Evolutionary conservation across 2,329 filamentous ascomycete genomes (phyloP), one percentile per base, ranked within the genome.

Genomic region (Nannizzia gypsea): DNA sequence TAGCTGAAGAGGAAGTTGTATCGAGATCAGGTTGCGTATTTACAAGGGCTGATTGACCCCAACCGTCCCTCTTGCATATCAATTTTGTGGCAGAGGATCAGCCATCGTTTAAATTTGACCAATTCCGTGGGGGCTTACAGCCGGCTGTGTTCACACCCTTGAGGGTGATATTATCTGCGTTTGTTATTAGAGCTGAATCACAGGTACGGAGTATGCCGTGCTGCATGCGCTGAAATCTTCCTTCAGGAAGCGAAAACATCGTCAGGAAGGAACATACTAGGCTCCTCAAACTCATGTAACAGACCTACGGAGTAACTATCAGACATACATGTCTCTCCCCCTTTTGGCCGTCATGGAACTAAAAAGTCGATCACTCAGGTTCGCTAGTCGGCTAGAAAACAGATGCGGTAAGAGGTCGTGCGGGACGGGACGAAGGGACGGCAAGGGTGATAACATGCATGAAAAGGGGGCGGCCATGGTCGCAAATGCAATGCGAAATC

Each of bases 401-500:
- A 9, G 20, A 54, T 54, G 24, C 6, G 50, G 50, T 54, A 54
- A 54, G 50, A 31, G n/a, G 50, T 54, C 50, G 50, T 54, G 50
- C 50, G 50, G 50, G 50, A 26, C 50, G 50, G 50, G 26, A 54
- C 15, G 50, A 24, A 26, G 24, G 26, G 50, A 31, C 6, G 50
- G 50, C 20, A 50, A 9, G 24, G 26, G 26, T 54, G 26, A 54
- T 22, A 54, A 9, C 26, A n/a, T 54, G 50, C 50, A 54, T 54
- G 48, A 54, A 54, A 54, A 28, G 50, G n/a, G n/a, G 24, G 31
- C 31, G 13, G 31, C 20, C 13, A 28, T 54, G 26, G 50, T 34
- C 50, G 50, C 50, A 26, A 54, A 54, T 54, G 50, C 1, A 54
- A 54, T 54, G 50, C 50, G 50, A 54, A 54, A 54, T 54, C n/a